Conservation (phyloP, 192 early-diverging fungal species). For the Dispira parvispora region DNA sequence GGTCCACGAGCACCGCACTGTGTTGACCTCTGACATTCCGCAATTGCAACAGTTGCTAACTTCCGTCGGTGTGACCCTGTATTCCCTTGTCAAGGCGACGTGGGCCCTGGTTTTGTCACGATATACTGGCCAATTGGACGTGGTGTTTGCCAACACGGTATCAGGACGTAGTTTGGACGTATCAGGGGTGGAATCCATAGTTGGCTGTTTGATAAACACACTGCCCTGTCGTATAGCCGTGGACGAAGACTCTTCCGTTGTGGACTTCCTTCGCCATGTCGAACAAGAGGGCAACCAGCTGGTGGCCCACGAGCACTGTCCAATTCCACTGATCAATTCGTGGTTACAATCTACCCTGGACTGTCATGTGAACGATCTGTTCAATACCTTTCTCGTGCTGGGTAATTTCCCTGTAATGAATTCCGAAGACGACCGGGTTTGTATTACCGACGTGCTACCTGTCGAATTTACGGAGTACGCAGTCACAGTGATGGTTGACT, state of each 20-base stretch:
- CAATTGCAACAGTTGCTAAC: background rate
- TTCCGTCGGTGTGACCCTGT: background rate
- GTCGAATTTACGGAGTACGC: background rate
- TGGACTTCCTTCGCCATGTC: background rate
- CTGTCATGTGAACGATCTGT: background rate
- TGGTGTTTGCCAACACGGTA: conserved; percentile 5
- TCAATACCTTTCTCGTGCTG: conserved; percentile 5
- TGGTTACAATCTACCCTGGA: background rate
- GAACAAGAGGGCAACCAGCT: background rate
- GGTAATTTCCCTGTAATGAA: conserved; percentile 1
- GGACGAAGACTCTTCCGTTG: too few relatives aligned
- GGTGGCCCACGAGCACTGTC: background rate
- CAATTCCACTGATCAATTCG: background rate
- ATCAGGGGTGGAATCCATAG: background rate
- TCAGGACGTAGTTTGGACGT: background rate
- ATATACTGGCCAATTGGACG: conserved; percentile 2
- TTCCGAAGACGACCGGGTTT: background rate
- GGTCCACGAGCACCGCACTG: background rate
- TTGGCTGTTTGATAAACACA: conserved; percentile 2
- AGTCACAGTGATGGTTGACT: background rate
- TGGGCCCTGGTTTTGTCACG: background rate
- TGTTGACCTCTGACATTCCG: background rate
- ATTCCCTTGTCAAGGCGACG: background rate
- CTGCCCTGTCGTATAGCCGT: background rate
- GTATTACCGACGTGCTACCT: background rate